Evolutionary conservation across 2,329 filamentous ascomycete species (phyloP), one percentile per base, ranked within the genome.

Genomic region (Colletotrichum neosansevieriae): DNA sequence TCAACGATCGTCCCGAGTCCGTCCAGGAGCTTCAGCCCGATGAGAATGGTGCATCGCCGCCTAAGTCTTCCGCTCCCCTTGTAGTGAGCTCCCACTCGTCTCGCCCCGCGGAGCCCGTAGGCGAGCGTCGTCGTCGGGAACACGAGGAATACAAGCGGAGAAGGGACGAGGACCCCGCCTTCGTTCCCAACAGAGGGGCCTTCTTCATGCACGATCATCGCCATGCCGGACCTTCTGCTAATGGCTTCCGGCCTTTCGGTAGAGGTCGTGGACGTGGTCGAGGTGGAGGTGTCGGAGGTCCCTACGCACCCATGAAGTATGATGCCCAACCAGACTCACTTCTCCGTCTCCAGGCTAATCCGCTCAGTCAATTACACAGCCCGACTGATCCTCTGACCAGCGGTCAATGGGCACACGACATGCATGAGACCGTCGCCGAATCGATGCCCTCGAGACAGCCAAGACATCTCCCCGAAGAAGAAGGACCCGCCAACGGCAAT

Each of bases 131-230:
- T 78, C 89, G 92, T 72, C 90, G 92, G 73, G 94, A 98, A 76
- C 93, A 97, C 75, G 94, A 97, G 72, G 93, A 97, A 76, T 97
- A 97, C 82, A 90, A 91, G 81, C 93, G 92, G 81, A 93, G 93
- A 79, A 88, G 93, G 73, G 94, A 97, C 76, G 90, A 93, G 74
- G 94, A 97, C 78, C 95, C 95, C 40, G 90, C 94, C 11, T 97
- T 97, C 80, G 95, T 98, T 63, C 95, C 96, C 61, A 98, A 97
- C 76, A 87, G 95, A 72, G 96, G 96, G 67, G 91, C 93, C 70
- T 98, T 98, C 84, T 98, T 98, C 83, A 94, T 98, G 89, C 95
- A 98, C 79, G 96, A 98, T 77, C 93, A 96, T 75, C 89, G 94
- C 70, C 91, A 93, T 73, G 88, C 92, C 63, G 91, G 91, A n/a